Base-by-base conservation (phyloP, 164 flowering plant genomes). In the Vitis rupestris region DNA sequence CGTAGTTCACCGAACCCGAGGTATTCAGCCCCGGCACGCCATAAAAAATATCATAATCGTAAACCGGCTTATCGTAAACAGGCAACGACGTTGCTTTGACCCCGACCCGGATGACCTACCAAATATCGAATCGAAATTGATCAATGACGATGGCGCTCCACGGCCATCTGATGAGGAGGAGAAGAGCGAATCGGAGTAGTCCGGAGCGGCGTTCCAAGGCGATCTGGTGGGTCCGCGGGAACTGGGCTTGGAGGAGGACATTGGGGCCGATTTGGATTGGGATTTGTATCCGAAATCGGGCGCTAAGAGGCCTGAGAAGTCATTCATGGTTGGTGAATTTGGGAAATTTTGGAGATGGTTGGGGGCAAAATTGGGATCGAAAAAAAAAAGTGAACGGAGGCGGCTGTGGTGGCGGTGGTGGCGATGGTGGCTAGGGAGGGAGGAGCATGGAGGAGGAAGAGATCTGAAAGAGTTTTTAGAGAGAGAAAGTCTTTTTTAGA, bases 41-140 rank as follows among this genome's bases (percentile, higher is more conserved):
- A 11, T 62, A 71, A 16, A 77, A 69, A 63, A 77, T 64, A 53
- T 77, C 74, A 48, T 73, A 76, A 60, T 77, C 80, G 50, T 64
- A 77, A 6, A 77, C 72, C 1, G 77, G 77, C 68, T 77, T 70
- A 56, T 77, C 77, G 56, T 52, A 77, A 15, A 19, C 19, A 19
- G 19, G 19, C 19, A 19, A 19, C 19, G 19, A 19, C 19, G 19
- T 19, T 19, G 19, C 19, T 19, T 19, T 19, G 19, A 1, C 19
- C 19, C 19, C 1, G 19, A 19, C 19, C 19, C 19, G 1, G 19
- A 19, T 19, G 19, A 19, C 19, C 19, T 1, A 19, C 19, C 19
- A 19, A 19, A 19, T 1, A 19, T 19, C 19, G 19, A 19, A 19
- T 19, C 19, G 19, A 19, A 19, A 19, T 19, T 19, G 19, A 19